Percentiles rank a stretch among this genome's conserved stretches.
phyloP scores from a whole-genome alignment of 371 early-diverging fungal genomes.

The Syncephalis fuscata region DNA sequence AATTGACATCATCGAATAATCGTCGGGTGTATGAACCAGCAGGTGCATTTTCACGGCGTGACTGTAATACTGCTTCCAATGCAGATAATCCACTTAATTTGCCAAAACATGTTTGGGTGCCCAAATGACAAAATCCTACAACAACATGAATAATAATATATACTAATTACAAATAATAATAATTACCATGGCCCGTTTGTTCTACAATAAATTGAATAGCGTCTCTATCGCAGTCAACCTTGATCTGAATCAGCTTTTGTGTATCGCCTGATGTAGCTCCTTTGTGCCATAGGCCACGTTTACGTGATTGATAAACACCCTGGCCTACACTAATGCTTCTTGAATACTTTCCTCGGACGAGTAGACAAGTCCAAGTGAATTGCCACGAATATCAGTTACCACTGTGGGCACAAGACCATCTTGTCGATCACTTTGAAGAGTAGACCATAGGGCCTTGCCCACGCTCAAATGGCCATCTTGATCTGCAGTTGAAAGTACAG shows the following conservation, averaged over 20 bases:
- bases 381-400: slow-evolving; percentile 76
- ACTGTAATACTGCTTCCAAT: slow-evolving; percentile 39
- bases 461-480: slow-evolving; percentile 6
- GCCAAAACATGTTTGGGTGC: slow-evolving; percentile 87
- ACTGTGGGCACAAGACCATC: slow-evolving; percentile 85
- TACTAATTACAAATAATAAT: slow-evolving; percentile 1
- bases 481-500: too few relatives aligned
- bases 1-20: slow-evolving; percentile 62
- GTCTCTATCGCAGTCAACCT: slow-evolving; percentile 85
- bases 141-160: not conserved
- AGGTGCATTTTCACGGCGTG: slow-evolving; percentile 54
- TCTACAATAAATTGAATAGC: slow-evolving; percentile 72
- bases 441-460: slow-evolving; percentile 47
- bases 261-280: slow-evolving; percentile 86
- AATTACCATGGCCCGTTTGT: slow-evolving; percentile 68
- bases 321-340: slow-evolving; percentile 57
- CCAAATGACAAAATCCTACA: slow-evolving; percentile 85
- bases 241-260: slow-evolving; percentile 59
- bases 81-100: slow-evolving; percentile 51
- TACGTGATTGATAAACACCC: slow-evolving; percentile 88
- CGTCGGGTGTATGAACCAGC: slow-evolving; percentile 83
- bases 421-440: slow-evolving; percentile 58
- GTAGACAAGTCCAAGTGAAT: slow-evolving; percentile 85
- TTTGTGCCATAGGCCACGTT: slow-evolving; percentile 90
- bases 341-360: slow-evolving; percentile 67